These are phyloP conservation scores for Herpotrichia juniperi DNA, from an alignment of 2,329 filamentous ascomycete species.

Conservation along the genomic window DNA sequence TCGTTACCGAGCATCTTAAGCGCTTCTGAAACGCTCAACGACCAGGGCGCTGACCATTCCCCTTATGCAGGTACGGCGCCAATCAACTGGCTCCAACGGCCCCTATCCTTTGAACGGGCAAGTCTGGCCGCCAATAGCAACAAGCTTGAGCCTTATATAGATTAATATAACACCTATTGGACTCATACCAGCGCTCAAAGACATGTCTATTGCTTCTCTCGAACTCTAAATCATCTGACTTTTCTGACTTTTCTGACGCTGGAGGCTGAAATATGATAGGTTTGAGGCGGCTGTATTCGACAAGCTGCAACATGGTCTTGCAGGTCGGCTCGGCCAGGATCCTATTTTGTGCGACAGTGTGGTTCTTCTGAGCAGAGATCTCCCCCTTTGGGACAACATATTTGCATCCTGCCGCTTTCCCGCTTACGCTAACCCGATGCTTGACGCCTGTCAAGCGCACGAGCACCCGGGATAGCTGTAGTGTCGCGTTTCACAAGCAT, in stretches of 20 bases:
- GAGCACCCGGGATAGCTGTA: constrained; percentile 1
- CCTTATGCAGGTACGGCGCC: constrained; percentile 30
- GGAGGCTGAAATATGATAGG: neutral
- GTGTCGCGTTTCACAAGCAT: constrained; percentile 2
- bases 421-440: constrained; percentile 1
- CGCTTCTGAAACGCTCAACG: constrained; percentile 39
- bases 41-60: constrained; percentile 20
- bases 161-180: constrained; percentile 1
- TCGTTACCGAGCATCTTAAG: constrained; percentile 17
- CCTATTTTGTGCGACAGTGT: neutral
- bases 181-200: constrained; percentile 3
- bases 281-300: neutral
- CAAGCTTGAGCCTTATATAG: constrained; percentile 16
- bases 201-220: neutral
- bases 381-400: neutral
- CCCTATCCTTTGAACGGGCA: constrained; percentile 4
- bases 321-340: neutral
- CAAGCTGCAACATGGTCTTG: neutral
- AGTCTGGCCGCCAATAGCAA: constrained; percentile 6
- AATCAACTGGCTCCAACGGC: constrained; percentile 11
- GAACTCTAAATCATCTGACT: neutral
- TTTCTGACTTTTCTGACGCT: neutral
- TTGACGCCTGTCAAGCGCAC: neutral
- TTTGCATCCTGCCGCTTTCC: constrained; percentile 5
- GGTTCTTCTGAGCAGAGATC: neutral